These are phyloP conservation scores for Eucalyptus cladocalyx DNA, from an alignment of 345 rosid genomes.

Conservation along the genomic window DNA sequence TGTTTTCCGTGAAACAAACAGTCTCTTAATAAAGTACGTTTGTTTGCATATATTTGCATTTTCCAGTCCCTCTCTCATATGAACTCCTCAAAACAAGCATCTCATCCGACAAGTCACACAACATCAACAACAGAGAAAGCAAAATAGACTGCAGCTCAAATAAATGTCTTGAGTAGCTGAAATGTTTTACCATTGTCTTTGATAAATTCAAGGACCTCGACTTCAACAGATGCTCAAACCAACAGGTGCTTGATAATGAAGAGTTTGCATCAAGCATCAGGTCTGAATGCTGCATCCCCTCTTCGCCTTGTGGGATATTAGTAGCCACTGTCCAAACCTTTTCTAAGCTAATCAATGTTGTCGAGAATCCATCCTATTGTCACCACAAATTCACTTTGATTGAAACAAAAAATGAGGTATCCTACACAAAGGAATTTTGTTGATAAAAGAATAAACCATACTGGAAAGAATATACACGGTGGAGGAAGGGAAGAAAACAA, in stretches of 20 bases:
- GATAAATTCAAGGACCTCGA: conserved; percentile 58
- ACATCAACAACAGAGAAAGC: background rate
- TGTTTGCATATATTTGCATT: background rate
- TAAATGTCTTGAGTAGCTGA: background rate
- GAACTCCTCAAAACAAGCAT: background rate
- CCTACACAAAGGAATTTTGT: background rate
- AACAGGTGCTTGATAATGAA: conserved; percentile 62
- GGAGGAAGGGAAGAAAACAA: background rate
- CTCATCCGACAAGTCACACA: background rate
- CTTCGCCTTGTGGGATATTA: conserved; percentile 45
- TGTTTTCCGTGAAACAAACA: too few relatives aligned
- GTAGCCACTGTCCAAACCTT: background rate
- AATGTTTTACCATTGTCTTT: conserved; percentile 39
- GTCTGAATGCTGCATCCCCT: conserved; percentile 74
- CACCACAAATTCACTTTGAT: background rate
- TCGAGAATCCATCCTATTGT: background rate
- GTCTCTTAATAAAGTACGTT: background rate
- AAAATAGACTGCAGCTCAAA: background rate
- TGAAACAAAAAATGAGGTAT: background rate
- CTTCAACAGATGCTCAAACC: conserved; percentile 40
- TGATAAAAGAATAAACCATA: background rate
- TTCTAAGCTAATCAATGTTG: background rate
- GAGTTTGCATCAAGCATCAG: conserved; percentile 63
- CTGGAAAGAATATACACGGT: background rate
- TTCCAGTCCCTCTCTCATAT: background rate